Percentiles rank a stretch among this genome's conserved stretches.
phyloP scores from a whole-genome alignment of 2,329 filamentous ascomycete species.

The Cladobotryum protrusum region DNA sequence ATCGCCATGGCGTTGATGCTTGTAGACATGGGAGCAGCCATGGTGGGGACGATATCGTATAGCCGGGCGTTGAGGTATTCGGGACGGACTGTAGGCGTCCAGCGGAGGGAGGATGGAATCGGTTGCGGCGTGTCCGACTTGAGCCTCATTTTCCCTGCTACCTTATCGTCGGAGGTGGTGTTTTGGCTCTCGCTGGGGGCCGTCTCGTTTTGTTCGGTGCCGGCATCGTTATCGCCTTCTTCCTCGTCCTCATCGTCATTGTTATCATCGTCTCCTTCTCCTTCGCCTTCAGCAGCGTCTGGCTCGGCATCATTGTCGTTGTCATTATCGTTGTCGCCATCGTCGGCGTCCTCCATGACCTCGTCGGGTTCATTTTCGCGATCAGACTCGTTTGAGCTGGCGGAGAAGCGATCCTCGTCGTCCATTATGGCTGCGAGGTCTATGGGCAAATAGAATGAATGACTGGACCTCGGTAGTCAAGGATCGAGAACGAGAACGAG shows the following conservation, averaged over 20 bases:
- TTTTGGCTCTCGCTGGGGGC: slow-evolving; percentile 21
- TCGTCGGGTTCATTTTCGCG: slow-evolving; percentile 47
- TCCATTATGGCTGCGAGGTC: slow-evolving; percentile 21
- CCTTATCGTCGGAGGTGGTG: slow-evolving; percentile 13
- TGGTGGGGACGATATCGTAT: slow-evolving; percentile 96
- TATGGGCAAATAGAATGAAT: background rate
- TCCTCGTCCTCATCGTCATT: slow-evolving; percentile 29
- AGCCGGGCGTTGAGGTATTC: slow-evolving; percentile 73
- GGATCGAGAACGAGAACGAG: background rate
- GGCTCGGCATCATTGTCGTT: slow-evolving; percentile 46
- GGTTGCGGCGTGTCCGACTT: slow-evolving; percentile 25
- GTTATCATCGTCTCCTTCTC: slow-evolving; percentile 29
- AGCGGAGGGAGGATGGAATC: slow-evolving; percentile 24
- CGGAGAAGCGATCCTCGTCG: slow-evolving; percentile 28
- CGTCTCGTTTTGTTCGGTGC: slow-evolving; percentile 24
- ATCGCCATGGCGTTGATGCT: slow-evolving; percentile 90
- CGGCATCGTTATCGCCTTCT: slow-evolving; percentile 31
- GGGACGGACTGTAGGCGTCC: slow-evolving; percentile 56
- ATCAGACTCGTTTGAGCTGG: slow-evolving; percentile 28
- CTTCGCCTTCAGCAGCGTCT: slow-evolving; percentile 41
- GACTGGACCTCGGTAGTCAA: background rate
- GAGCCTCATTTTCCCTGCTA: slow-evolving; percentile 12
- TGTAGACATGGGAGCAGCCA: slow-evolving; percentile 91
- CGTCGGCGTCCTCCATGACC: slow-evolving; percentile 47
- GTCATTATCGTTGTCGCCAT: slow-evolving; percentile 32